A percentile compares a stretch with the other conserved stretches of the same genome.
Conservation (phyloP, 768 basidiomycete genomes). For the Mycena vitilis region DNA sequence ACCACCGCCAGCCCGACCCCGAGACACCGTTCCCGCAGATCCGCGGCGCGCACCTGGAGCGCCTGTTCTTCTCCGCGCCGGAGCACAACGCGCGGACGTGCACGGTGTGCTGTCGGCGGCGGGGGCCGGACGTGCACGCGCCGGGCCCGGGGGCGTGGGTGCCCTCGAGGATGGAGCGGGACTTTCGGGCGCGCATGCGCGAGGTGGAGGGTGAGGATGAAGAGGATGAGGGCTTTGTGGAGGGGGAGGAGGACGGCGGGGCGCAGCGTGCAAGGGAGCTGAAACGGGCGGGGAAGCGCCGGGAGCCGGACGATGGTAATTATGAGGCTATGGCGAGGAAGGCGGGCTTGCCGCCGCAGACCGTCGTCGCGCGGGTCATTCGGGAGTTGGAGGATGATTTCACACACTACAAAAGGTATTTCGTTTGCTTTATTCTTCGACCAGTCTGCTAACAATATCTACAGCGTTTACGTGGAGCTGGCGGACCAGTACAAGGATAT, state of each 20-base stretch:
- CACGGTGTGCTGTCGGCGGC: slow-evolving; percentile 69
- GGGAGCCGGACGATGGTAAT: slow-evolving; percentile 41
- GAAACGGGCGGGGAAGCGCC: slow-evolving; percentile 46
- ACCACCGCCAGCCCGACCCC: slow-evolving; percentile 34
- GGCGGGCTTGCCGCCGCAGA: slow-evolving; percentile 82
- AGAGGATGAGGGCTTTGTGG: slow-evolving; percentile 62
- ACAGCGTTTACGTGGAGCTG: slow-evolving; percentile 89
- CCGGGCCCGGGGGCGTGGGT: slow-evolving; percentile 36
- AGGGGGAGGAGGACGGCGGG: slow-evolving; percentile 53
- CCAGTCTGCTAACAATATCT: slow-evolving; percentile 14
- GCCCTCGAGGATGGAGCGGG: slow-evolving; percentile 33
- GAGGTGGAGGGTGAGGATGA: slow-evolving; percentile 22
- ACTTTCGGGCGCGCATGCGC: slow-evolving; percentile 31
- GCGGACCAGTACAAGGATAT: slow-evolving; percentile 94
- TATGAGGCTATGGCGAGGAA: slow-evolving; percentile 48
- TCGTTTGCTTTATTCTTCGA: slow-evolving; percentile 4
- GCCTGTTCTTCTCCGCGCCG: slow-evolving; percentile 83
- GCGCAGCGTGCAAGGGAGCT: slow-evolving; percentile 31
- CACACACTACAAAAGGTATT: slow-evolving; percentile 90
- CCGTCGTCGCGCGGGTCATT: slow-evolving; percentile 84
- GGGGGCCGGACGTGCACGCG: slow-evolving; percentile 31
- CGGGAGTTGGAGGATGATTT: slow-evolving; percentile 96
- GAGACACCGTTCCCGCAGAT: slow-evolving; percentile 85
- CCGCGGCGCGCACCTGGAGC: slow-evolving; percentile 80
- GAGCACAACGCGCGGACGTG: slow-evolving; percentile 81